phyloP scores from a whole-genome alignment of 108 stramenopile genomes.

The Nitzschia putrida region DNA sequence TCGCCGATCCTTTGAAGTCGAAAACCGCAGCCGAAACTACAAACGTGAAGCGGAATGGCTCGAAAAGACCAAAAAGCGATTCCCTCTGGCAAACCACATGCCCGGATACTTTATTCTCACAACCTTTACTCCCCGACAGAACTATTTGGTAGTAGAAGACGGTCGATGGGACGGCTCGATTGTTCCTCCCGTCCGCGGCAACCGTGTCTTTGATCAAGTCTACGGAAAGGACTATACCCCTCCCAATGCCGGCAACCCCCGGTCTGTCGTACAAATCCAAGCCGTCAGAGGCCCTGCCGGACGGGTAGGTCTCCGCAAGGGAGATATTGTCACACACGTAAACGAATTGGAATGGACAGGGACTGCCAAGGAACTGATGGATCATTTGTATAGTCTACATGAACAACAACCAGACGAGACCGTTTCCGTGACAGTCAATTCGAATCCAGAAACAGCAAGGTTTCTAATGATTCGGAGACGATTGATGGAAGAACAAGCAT shows the following conservation, averaged over 20 bases:
- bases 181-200: constrained; percentile 29
- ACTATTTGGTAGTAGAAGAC: constrained; percentile 56
- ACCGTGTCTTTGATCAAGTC: constrained; percentile 30
- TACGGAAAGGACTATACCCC: constrained; percentile 28
- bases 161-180: constrained; percentile 68
- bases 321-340: constrained; percentile 83
- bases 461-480: constrained; percentile 31
- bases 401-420: constrained; percentile 5
- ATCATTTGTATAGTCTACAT: constrained; percentile 23
- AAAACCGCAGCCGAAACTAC: not conserved
- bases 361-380: constrained; percentile 21
- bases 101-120: constrained; percentile 49
- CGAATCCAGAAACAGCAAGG: constrained; percentile 26
- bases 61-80: constrained; percentile 27
- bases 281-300: constrained; percentile 60
- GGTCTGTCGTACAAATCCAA: constrained; percentile 21
- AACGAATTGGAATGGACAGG: constrained; percentile 52
- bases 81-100: constrained; percentile 76
- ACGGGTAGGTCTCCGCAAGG: constrained; percentile 65
- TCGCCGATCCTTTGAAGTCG: not conserved
- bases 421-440: constrained; percentile 35
- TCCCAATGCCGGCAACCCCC: constrained; percentile 10
- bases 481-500: constrained; percentile 7
- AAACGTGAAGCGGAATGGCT: constrained; percentile 17
- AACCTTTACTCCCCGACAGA: constrained; percentile 23